These are phyloP conservation scores for Nannizziopsis barbatae DNA, from an alignment of 2,329 filamentous ascomycete genomes.

Conservation along the genomic window DNA sequence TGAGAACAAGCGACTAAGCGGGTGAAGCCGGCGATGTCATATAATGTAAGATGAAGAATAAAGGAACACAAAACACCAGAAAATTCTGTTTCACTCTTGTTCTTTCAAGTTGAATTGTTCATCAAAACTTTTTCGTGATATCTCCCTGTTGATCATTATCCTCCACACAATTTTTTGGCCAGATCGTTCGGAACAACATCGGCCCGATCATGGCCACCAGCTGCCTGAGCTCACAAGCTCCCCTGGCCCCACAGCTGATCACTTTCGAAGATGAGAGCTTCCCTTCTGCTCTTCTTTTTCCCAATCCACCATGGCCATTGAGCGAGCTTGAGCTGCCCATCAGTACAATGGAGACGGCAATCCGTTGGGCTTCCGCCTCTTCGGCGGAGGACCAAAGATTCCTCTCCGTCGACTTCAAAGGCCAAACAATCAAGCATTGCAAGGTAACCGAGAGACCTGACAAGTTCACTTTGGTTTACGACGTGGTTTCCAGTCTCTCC, in stretches of 20 bases:
- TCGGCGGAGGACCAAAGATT: conserved; percentile 45
- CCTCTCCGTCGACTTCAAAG: conserved; percentile 50
- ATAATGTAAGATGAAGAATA: neutral
- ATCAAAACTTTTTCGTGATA: neutral
- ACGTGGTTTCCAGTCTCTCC: conserved; percentile 42
- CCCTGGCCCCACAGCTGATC: neutral
- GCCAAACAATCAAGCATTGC: conserved; percentile 49
- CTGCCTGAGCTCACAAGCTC: neutral
- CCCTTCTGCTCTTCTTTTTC: neutral
- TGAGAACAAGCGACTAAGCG: neutral
- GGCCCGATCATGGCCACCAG: neutral
- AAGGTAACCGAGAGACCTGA: conserved; percentile 35
- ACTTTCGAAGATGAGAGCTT: conserved; percentile 1
- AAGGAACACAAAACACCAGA: neutral
- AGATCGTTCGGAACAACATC: neutral
- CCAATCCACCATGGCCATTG: conserved; percentile 9
- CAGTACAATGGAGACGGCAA: conserved; percentile 46
- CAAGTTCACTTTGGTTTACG: conserved; percentile 38
- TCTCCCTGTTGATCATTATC: neutral
- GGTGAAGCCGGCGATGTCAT: neutral
- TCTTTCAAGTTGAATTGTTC: neutral
- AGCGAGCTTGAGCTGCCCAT: conserved; percentile 3
- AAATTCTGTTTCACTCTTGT: neutral
- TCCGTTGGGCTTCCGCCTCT: conserved; percentile 53
- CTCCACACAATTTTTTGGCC: neutral